Percentiles rank a stretch among this genome's conserved stretches.
These are phyloP conservation scores for Pichia sp. DNA, from an alignment of 1,139 yeast species.

Conservation along the genomic window DNA sequence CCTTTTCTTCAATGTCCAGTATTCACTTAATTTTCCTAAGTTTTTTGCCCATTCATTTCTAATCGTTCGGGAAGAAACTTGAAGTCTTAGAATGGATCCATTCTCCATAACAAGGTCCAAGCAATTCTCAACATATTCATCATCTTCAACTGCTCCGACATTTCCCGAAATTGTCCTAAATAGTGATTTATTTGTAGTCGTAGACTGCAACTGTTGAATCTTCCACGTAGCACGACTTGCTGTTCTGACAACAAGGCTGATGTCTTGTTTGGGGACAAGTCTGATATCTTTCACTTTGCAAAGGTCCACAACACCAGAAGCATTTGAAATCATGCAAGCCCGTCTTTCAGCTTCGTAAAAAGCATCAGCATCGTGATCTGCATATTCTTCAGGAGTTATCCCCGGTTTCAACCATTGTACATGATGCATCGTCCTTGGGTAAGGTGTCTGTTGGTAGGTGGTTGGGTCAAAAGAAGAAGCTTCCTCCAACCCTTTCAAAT, in stretches of 20 bases:
- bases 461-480: constrained; percentile 11
- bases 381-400: constrained; percentile 38
- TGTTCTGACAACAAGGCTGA: constrained; percentile 35
- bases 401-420: constrained; percentile 55
- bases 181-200: constrained; percentile 7
- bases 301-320: constrained; percentile 62
- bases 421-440: constrained; percentile 43
- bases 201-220: background rate
- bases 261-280: constrained; percentile 30
- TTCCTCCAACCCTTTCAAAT: constrained; percentile 24
- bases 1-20: constrained; percentile 54
- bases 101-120: constrained; percentile 51
- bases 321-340: constrained; percentile 48
- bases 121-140: constrained; percentile 38
- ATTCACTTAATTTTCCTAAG: constrained; percentile 42
- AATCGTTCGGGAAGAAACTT: constrained; percentile 47
- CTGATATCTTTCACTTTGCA: constrained; percentile 42
- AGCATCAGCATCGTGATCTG: constrained; percentile 52
- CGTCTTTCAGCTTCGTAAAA: constrained; percentile 61
- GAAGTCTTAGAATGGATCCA: constrained; percentile 47
- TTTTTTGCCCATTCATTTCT: constrained; percentile 66
- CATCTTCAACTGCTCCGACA: constrained; percentile 29
- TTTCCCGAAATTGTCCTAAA: background rate
- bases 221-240: constrained; percentile 46
- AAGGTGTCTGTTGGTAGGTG: constrained; percentile 31